A percentile compares a stretch with the other conserved stretches of the same genome.
phyloP scores from a whole-genome alignment of 2,329 filamentous ascomycete species.

The Beauveria sp. region DNA sequence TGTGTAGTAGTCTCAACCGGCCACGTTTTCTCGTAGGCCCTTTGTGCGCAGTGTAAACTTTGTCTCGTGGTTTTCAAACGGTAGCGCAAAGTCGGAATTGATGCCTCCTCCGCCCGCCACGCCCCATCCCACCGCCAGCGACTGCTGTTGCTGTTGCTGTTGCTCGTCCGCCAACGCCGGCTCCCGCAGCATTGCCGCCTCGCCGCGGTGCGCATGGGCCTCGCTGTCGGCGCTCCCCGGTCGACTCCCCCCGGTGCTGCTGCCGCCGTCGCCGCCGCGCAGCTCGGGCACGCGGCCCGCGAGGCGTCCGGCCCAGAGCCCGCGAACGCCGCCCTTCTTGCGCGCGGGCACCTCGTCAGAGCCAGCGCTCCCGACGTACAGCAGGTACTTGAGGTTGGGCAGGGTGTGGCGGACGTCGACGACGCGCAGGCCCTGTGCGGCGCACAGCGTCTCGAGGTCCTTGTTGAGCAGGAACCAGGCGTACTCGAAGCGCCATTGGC shows the following conservation, averaged over 20 bases:
- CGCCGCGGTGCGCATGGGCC: conserved; percentile 29
- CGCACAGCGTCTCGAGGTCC: conserved; percentile 67
- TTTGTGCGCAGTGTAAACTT: conserved; percentile 49
- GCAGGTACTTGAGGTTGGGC: conserved; percentile 85
- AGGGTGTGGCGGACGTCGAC: conserved; percentile 88
- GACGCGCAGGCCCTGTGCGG: conserved; percentile 63
- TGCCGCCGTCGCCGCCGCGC: conserved; percentile 30
- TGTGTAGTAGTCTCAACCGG: conserved; percentile 11
- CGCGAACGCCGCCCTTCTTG: conserved; percentile 53
- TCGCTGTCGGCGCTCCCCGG: conserved; percentile 40
- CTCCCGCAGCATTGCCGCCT: conserved; percentile 29
- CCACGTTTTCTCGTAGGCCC: conserved; percentile 44
- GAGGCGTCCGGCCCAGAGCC: conserved; percentile 45
- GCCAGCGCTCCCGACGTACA: conserved; percentile 83
- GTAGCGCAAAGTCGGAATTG: conserved; percentile 26
- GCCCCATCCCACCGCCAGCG: conserved; percentile 11
- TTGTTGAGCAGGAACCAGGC: conserved; percentile 96
- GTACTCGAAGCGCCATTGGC: conserved; percentile 91
- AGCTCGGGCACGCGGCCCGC: conserved; percentile 23
- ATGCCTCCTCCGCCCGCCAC: background rate
- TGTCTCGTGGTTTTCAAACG: conserved; percentile 38
- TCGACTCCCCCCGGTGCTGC: conserved; percentile 30
- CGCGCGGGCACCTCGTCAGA: conserved; percentile 54
- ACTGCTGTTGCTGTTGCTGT: conserved; percentile 3
- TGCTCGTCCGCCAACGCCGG: conserved; percentile 23